These are phyloP conservation scores for Monascus purpureus DNA, from an alignment of 495 filamentous ascomycete species.

Conservation along the genomic window DNA sequence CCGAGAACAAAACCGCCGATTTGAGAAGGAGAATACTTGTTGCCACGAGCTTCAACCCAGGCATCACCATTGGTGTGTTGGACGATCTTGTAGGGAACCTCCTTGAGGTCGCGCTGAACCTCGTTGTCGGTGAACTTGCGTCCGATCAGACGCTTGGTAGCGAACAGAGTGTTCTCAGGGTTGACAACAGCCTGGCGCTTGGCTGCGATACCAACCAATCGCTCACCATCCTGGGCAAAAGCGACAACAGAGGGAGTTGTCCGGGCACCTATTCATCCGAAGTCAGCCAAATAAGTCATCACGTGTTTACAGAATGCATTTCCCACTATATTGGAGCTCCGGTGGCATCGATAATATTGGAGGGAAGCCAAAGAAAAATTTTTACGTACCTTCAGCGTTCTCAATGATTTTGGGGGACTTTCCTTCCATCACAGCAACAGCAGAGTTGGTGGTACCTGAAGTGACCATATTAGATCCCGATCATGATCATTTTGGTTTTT, in stretches of 20 bases:
- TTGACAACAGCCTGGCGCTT: conserved; percentile 99
- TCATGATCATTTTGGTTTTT: not conserved
- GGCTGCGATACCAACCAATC: conserved; percentile 91
- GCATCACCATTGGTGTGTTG: conserved; percentile 97
- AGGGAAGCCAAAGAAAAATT: conserved; percentile 7
- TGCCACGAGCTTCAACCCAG: conserved; percentile 89
- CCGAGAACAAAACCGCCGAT: conserved; percentile 93
- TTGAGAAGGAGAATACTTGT: conserved; percentile 97
- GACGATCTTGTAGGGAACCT: conserved; percentile 98
- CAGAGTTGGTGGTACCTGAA: conserved; percentile 91
- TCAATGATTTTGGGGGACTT: conserved; percentile 92
- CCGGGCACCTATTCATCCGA: conserved; percentile 53
- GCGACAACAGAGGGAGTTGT: conserved; percentile 96
- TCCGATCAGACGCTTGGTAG: conserved; percentile 98
- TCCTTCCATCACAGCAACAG: conserved; percentile 95
- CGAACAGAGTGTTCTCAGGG: conserved; percentile 97
- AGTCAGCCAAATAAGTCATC: conserved; percentile 3
- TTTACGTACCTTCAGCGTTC: conserved; percentile 74
- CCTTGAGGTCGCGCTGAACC: conserved; percentile 94
- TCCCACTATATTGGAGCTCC: no score
- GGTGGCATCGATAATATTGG: conserved; percentile 5
- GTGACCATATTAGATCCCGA: conserved; percentile 12
- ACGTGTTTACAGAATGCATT: no score
- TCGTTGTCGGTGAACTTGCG: conserved; percentile 94
- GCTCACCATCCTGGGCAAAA: conserved; percentile 94